Evolutionary conservation across 148 eudicot species (phyloP).

Genomic region (Talinum fruticosum): DNA sequence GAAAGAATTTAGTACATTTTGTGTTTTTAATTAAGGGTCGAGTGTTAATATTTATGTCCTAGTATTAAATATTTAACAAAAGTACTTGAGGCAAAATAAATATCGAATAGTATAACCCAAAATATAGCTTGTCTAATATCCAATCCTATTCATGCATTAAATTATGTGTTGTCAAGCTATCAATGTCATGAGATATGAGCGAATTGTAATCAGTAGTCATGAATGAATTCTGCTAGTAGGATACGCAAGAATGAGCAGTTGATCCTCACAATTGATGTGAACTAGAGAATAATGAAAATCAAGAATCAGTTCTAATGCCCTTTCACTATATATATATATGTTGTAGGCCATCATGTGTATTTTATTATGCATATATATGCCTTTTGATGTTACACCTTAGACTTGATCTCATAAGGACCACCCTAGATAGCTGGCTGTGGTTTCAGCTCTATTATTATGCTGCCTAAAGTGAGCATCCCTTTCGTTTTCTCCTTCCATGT

Average conservation of each 20-base stretch:
- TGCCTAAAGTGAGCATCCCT: background rate
- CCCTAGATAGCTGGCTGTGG: background rate
- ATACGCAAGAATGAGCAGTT: conserved; percentile 5
- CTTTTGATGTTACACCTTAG: background rate
- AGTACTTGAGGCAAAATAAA: too few species aligned
- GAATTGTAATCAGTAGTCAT: background rate
- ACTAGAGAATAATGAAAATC: background rate
- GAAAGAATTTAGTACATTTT: too few species aligned
- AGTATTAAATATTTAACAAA: too few species aligned
- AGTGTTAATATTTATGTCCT: too few species aligned
- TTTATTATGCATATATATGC: conserved; percentile 1
- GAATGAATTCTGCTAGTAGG: background rate
- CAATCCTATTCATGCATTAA: background rate
- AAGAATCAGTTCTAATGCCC: background rate
- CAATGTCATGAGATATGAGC: background rate
- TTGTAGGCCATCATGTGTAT: background rate
- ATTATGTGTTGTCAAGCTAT: too few species aligned
- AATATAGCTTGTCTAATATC: too few species aligned
- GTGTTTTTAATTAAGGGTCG: too few species aligned
- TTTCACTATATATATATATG: background rate
- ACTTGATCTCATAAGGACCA: conserved; percentile 7
- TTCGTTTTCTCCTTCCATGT: background rate
- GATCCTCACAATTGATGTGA: background rate
- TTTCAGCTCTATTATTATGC: background rate
- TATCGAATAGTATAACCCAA: too few species aligned